phyloP scores from a whole-genome alignment of 257 asterid species.

The Striga asiatica region DNA sequence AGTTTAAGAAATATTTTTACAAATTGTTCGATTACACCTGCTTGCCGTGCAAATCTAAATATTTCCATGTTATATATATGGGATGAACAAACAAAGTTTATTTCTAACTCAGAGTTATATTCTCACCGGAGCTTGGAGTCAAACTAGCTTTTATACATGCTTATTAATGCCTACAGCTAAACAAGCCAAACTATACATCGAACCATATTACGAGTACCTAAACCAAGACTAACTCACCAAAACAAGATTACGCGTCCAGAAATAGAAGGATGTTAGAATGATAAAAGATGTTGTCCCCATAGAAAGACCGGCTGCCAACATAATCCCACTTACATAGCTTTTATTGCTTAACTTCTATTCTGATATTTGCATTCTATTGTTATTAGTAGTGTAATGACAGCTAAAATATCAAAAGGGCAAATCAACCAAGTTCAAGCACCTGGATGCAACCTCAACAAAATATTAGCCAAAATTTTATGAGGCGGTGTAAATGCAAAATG shows the following conservation, averaged over 20 bases:
- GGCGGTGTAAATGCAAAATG: not conserved
- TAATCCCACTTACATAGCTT: too few species aligned
- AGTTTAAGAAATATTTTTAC: too few species aligned
- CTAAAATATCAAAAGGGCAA: slow-evolving; percentile 8
- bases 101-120: too few species aligned
- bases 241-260: not conserved
- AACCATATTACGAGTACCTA: not conserved
- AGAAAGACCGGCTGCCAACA: too few species aligned
- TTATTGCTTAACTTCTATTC: too few species aligned
- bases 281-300: not conserved
- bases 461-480: not conserved
- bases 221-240: not conserved
- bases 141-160: not conserved
- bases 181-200: slow-evolving; percentile 5
- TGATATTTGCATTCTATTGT: not conserved
- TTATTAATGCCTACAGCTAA: not conserved
- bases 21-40: too few species aligned
- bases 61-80: too few species aligned
- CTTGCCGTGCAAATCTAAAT: too few species aligned
- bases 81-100: too few species aligned
- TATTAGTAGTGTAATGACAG: not conserved
- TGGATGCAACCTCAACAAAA: not conserved
- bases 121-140: too few species aligned
- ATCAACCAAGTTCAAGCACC: too few species aligned
- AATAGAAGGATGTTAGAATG: not conserved